A percentile compares a stretch with the other conserved stretches of the same genome.
Evolutionary conservation across 352 stramenopile species (phyloP).

Genomic region (Globisporangium alternatum): DNA sequence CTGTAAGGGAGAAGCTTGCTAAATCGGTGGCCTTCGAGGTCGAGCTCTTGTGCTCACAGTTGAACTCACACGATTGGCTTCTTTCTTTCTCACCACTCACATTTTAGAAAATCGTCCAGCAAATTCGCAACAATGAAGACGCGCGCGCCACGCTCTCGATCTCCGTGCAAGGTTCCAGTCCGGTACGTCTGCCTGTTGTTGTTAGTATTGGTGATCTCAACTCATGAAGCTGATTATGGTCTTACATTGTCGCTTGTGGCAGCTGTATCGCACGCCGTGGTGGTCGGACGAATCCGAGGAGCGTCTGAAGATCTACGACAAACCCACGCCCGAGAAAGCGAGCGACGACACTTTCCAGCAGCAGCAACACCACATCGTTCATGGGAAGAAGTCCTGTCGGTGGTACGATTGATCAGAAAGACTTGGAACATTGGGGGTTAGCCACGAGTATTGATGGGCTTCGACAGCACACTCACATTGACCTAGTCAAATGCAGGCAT

Average conservation of each 20-base stretch:
- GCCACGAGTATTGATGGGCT: background rate
- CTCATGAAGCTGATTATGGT: background rate
- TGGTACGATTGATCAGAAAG: conserved; percentile 45
- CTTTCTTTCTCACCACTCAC: background rate
- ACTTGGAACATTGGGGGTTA: background rate
- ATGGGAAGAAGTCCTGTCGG: conserved; percentile 38
- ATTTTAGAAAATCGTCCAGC: conserved; percentile 18
- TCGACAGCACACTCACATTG: background rate
- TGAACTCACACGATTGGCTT: background rate
- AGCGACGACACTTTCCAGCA: conserved; percentile 15
- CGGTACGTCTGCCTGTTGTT: conserved; percentile 18
- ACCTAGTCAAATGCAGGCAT: background rate
- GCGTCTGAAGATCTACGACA: conserved; percentile 18
- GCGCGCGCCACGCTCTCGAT: conserved; percentile 21
- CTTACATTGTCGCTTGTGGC: background rate
- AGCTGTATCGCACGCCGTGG: conserved; percentile 38
- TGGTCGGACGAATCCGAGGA: conserved; percentile 41
- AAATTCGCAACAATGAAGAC: conserved; percentile 31
- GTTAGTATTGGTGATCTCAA: background rate
- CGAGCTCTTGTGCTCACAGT: background rate
- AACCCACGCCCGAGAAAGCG: conserved; percentile 14
- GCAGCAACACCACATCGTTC: conserved; percentile 20
- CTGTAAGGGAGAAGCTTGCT: conserved; percentile 13
- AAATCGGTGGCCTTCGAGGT: background rate
- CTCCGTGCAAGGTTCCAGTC: conserved; percentile 23